Conservation (phyloP, 495 filamentous ascomycete species). For the Neurospora sp. region DNA sequence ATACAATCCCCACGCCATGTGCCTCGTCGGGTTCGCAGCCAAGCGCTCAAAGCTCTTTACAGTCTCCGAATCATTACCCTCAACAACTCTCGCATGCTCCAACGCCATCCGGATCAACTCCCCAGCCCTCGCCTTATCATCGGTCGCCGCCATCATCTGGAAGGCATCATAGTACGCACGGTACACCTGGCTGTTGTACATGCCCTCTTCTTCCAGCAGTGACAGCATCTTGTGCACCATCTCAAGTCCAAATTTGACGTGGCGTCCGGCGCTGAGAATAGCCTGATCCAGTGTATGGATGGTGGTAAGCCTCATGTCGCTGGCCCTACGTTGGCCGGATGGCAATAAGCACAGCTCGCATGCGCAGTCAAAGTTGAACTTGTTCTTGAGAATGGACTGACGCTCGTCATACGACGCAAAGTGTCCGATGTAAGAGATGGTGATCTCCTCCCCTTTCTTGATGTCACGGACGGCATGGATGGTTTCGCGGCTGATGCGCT, state of each 20-base stretch:
- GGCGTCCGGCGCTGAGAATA: neutral
- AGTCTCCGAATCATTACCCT: neutral
- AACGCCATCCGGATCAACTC: neutral
- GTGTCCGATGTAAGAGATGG: conserved; percentile 21
- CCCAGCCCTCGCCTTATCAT: neutral
- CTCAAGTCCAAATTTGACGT: neutral
- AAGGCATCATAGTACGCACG: neutral
- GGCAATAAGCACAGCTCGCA: conserved; percentile 25
- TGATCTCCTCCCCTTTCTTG: conserved; percentile 27
- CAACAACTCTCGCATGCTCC: neutral
- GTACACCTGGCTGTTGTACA: neutral
- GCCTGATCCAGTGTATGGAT: neutral
- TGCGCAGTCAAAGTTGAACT: conserved; percentile 25
- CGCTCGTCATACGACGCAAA: conserved; percentile 9
- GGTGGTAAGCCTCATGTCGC: conserved; percentile 11
- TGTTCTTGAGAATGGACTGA: conserved; percentile 12
- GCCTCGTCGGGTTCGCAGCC: neutral
- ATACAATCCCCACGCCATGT: neutral
- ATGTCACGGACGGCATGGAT: conserved; percentile 26
- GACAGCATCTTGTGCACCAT: neutral
- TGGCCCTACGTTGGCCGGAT: conserved; percentile 14
- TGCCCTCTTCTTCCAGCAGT: neutral
- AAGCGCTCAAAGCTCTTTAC: neutral
- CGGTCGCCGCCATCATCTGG: neutral
- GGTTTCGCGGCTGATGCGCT: conserved; percentile 14